Evolutionary conservation across 139 green algal genomes (phyloP), one percentile per base, ranked within the genome.

Genomic region (Ettlia oleoabundans): DNA sequence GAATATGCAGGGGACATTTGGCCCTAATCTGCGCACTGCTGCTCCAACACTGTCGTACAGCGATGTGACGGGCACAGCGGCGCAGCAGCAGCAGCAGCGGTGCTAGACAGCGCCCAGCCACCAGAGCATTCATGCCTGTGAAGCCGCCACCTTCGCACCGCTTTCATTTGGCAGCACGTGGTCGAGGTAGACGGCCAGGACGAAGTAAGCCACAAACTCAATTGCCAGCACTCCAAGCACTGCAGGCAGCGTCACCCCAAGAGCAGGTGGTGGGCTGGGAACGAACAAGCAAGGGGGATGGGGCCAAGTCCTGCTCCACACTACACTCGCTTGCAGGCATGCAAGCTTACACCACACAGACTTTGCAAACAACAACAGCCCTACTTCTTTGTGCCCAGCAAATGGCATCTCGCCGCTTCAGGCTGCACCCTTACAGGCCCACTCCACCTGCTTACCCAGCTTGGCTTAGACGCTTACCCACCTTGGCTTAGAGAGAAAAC

Each of bases 171-270:
- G 87, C 61, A 98, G 63, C 21, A 98, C 88, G 82, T 97, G 97
- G 90, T 97, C 93, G 21, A 98, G 87, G 90, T 98, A 98, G 24
- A 98, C 78, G 24, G 91, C 95, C 35, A 95, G 79, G 28, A 93
- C 3, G n/a, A 93, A 89, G 85, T 95, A 98, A 32, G 80, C 82
- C 3, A 90, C 2, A 82, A 87, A 94, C 72, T 89, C 58, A 8
- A 90, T 28, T 30, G 72, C 38, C 18, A 93, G 68, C 41, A 89
- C 72, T 6, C 15, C 33, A 15, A 86, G 81, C 38, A 93, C 87
- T 26, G 77, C 41, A 13, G 51, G 21, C 4, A 28, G 51, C 35
- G 8, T 9, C 5, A 24, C 22, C 21, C 2, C 4, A 22, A 6
- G 19, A 4, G 32, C 24, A 32, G 3, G n/a, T 43, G 64, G 7